Evolutionary conservation across 805 yeast genomes (phyloP), one percentile per base, ranked within the genome.

Genomic region (Saturnispora diversa): DNA sequence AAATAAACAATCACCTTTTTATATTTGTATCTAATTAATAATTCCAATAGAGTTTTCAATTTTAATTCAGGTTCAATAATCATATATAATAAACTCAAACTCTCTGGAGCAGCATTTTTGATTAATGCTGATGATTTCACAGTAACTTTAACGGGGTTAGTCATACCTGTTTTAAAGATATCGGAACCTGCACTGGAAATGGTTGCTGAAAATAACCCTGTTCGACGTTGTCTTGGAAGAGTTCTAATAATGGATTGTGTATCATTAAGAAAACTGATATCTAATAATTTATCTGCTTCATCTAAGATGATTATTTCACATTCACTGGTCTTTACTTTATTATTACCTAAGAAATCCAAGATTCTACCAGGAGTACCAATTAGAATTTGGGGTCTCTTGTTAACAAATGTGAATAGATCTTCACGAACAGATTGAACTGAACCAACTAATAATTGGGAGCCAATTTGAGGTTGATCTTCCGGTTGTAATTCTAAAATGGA

Each of bases 131-230:
- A 48, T 2, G 82, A 70, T 47, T 75, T 81, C 16, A 90, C 98
- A 2, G 80, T 74, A 23, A 92, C 72, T 53, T 80, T 83, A 10
- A 90, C 94, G 0, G 98, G 98, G 56, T 92, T 90, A 40, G 94
- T 72, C 75, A 92, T 75, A 13, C 97, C 97, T 1, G 94, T 80
- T 43, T 82, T 77, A 56, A 86, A 85, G 20, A 92, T 75, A 38
- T 76, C 75, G 26, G 73, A 68, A 9, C 92, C 86, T 0, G 95
- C 92, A 42, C 84, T 78, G 6, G 84, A 74, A 37, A 92, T 77
- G 0, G 98, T 92, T 2, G 98, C 98, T 1, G 96, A 86, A 55
- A 90, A 90, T 15, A 90, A 65, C 1, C 97, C 98, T 0, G 94
- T 86, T 53, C 98, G 71, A 53, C 95, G 76, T 62, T 90, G 98